phyloP scores from a whole-genome alignment of 331 rosid species.

The Acacia concinna region DNA sequence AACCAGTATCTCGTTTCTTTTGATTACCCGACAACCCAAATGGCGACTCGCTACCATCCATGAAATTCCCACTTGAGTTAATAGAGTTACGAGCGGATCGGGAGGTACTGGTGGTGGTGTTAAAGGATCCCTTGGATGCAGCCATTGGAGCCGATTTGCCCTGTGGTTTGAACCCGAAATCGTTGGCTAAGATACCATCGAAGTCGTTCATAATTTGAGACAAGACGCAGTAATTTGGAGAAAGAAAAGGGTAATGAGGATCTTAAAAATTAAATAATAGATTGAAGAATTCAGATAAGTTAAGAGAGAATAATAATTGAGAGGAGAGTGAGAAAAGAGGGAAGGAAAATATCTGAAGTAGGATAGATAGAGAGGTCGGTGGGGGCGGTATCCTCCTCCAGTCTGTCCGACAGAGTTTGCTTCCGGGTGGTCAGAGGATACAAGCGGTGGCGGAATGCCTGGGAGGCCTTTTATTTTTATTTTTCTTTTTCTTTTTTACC shows the following conservation, averaged over 20 bases:
- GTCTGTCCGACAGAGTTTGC: constrained; percentile 27
- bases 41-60: constrained; percentile 50
- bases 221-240: not conserved
- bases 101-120: constrained; percentile 37
- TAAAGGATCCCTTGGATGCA: constrained; percentile 48
- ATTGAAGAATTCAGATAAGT: not conserved
- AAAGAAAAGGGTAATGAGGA: not conserved
- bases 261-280: not conserved
- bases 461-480: not conserved
- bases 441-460: constrained; percentile 28
- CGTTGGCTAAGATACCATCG: constrained; percentile 67
- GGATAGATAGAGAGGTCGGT: not conserved
- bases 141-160: constrained; percentile 69
- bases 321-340: not conserved
- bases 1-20: constrained; percentile 38
- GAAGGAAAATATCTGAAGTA: constrained; percentile 21
- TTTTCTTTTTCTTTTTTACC: not conserved
- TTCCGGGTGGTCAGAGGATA: constrained; percentile 25
- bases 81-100: constrained; percentile 49
- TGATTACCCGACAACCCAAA: constrained; percentile 36
- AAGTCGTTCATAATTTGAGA: constrained; percentile 61
- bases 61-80: constrained; percentile 48
- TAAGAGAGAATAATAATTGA: not conserved
- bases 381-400: constrained; percentile 33
- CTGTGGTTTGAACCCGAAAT: constrained; percentile 67